These are phyloP conservation scores for Kodamaea ohmeri DNA, from an alignment of 1,139 yeast genomes.

Conservation along the genomic window DNA sequence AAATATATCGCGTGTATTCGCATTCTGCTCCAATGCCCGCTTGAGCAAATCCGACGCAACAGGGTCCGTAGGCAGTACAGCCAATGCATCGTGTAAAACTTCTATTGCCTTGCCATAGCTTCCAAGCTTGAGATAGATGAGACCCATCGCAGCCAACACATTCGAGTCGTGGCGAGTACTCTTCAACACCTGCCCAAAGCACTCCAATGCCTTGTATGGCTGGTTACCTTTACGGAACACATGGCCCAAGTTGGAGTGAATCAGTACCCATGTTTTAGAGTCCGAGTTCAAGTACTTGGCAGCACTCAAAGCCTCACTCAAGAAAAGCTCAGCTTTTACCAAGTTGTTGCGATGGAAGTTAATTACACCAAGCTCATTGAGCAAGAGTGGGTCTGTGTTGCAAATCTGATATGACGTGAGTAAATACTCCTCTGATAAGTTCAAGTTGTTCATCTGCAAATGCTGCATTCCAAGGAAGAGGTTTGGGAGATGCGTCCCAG, in stretches of 20 bases:
- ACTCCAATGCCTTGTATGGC: slow-evolving; percentile 63
- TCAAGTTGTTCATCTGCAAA: slow-evolving; percentile 77
- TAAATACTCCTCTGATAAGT: slow-evolving; percentile 84
- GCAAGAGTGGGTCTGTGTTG: slow-evolving; percentile 76
- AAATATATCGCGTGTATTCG: slow-evolving; percentile 28
- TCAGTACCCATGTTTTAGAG: slow-evolving; percentile 81
- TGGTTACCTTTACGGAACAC: slow-evolving; percentile 72
- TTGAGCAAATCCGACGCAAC: slow-evolving; percentile 78
- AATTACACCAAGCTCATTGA: slow-evolving; percentile 92
- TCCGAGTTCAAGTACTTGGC: slow-evolving; percentile 72
- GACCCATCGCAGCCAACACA: slow-evolving; percentile 78
- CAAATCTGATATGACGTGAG: slow-evolving; percentile 74
- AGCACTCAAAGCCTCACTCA: slow-evolving; percentile 70
- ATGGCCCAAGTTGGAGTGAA: slow-evolving; percentile 88
- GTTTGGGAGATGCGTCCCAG: slow-evolving; percentile 91
- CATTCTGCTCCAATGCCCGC: slow-evolving; percentile 74
- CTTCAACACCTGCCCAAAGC: slow-evolving; percentile 73
- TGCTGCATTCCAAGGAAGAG: slow-evolving; percentile 96
- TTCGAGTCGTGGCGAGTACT: slow-evolving; percentile 70
- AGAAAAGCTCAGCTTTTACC: slow-evolving; percentile 64
- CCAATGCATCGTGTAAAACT: slow-evolving; percentile 75
- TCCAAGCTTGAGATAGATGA: slow-evolving; percentile 72
- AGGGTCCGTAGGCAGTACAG: slow-evolving; percentile 76
- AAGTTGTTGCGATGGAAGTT: slow-evolving; percentile 74
- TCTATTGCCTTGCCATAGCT: slow-evolving; percentile 67